Evolutionary conservation across 148 eudicot genomes (phyloP).

Genomic region (Spergularia marina): DNA sequence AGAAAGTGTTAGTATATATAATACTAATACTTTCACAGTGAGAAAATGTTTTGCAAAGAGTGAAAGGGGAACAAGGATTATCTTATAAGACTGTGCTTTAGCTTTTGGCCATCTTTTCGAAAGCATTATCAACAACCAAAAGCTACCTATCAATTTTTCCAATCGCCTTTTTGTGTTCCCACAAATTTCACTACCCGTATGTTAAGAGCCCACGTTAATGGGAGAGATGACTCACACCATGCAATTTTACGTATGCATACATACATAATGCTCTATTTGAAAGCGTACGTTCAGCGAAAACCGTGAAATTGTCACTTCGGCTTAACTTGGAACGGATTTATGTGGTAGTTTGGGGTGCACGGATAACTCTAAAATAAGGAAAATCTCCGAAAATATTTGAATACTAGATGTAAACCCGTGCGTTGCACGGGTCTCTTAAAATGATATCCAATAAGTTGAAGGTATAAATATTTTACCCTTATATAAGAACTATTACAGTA

Average conservation of each 20-base stretch:
- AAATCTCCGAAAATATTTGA: too few relatives aligned
- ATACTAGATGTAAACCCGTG: too few relatives aligned
- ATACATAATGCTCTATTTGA: too few relatives aligned
- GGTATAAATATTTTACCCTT: too few relatives aligned
- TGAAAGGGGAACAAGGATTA: constrained; percentile 35
- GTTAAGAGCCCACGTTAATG: background rate
- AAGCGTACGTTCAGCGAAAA: too few relatives aligned
- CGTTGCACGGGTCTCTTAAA: too few relatives aligned
- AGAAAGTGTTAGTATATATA: background rate
- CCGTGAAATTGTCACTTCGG: too few relatives aligned
- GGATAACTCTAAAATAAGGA: too few relatives aligned
- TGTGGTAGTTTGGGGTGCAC: too few relatives aligned
- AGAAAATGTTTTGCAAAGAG: constrained; percentile 14
- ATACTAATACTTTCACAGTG: constrained; percentile 30
- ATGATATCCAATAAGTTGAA: too few relatives aligned
- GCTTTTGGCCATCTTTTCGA: constrained; percentile 29
- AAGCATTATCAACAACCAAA: constrained; percentile 26
- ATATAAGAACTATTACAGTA: too few relatives aligned
- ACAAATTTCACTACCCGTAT: constrained; percentile 22
- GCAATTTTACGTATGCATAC: constrained; percentile 4
- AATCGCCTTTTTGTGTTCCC: constrained; percentile 17
- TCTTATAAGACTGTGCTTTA: constrained; percentile 32
- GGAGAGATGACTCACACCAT: constrained; percentile 14
- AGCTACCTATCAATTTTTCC: constrained; percentile 23
- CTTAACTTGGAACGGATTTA: too few relatives aligned